Evolutionary conservation across 495 filamentous ascomycete genomes (phyloP).

Genomic region (Penicillium coffeae): DNA sequence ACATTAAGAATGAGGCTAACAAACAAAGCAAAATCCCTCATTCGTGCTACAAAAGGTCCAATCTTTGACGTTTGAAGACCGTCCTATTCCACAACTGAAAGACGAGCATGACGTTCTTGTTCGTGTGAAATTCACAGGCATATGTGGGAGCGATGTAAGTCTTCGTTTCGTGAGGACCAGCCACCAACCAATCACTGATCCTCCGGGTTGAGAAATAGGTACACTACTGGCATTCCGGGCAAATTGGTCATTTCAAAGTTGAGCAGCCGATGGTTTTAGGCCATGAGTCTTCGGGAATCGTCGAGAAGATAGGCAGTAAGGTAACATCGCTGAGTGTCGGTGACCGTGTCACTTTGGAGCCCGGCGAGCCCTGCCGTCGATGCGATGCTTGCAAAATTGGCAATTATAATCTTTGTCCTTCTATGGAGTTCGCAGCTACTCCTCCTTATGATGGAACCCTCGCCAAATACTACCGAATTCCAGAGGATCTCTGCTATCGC

Average conservation of each 20-base stretch:
- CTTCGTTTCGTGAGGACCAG: too few species aligned
- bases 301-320: constrained; percentile 60
- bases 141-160: constrained; percentile 53
- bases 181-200: too few species aligned
- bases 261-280: constrained; percentile 85
- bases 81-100: constrained; percentile 60
- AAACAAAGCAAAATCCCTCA: too few species aligned
- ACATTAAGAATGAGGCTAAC: too few species aligned
- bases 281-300: constrained; percentile 80
- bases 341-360: constrained; percentile 52
- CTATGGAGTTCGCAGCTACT: constrained; percentile 52
- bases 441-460: constrained; percentile 55
- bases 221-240: constrained; percentile 87
- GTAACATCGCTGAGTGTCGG: constrained; percentile 41
- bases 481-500: constrained; percentile 55
- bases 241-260: constrained; percentile 77
- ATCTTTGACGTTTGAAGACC: too few species aligned
- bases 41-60: too few species aligned
- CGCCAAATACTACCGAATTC: constrained; percentile 50
- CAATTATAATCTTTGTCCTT: constrained; percentile 50
- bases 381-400: constrained; percentile 51
- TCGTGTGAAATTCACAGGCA: constrained; percentile 47
- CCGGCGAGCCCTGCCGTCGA: constrained; percentile 48
- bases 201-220: too few species aligned
- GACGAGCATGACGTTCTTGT: constrained; percentile 44